Evolutionary conservation across 2,329 filamentous ascomycete genomes (phyloP), one percentile per base, ranked within the genome.

Genomic region (Colletotrichum truncatum): DNA sequence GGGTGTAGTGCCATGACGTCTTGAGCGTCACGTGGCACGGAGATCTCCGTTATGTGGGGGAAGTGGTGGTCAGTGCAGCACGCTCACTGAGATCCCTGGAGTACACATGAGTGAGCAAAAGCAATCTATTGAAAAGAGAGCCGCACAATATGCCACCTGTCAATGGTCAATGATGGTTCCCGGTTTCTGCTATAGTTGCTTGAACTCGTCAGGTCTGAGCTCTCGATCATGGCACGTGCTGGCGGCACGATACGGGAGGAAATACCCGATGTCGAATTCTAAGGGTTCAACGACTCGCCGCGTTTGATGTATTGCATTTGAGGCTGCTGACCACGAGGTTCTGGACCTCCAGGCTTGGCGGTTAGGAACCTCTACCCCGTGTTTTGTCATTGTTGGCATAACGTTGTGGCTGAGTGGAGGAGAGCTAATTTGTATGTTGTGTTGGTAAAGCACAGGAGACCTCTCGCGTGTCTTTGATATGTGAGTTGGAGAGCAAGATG

Each of bases 1-100:
- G 48, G 18, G 16, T n/a, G 54, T 28, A 30, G 32, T 30, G 55
- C 30, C 25, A 66, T 66, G 63, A 66, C 63, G 57, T 63, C 36
- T 10, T 21, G 1, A 0, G 4, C 7, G 2, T 63, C 51, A 66
- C 63, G 63, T 63, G 49, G 11, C 5, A 10, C 36, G 49, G 39
- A 16, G n/a, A 12, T 4, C 4, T 25, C 43, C 41, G 43, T n/a
- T 38, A n/a, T n/a, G n/a, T n/a, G n/a, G n/a, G n/a, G n/a, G n/a
- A n/a, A 2, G 21, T 1, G 9, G 3, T 38, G 21, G 41, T 38
- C 41, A 14, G 54, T 57, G 54, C 30, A 8, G 7, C 21, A 52
- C 32, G 48, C 30, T 52, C 4, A 6, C 4, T 28, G n/a, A 4
- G 48, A 23, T 52, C 21, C 48, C 30, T 38, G 18, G 23, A n/a